Base-by-base conservation (phyloP, 192 early-diverging fungal genomes). In the Linnemannia zychae region DNA sequence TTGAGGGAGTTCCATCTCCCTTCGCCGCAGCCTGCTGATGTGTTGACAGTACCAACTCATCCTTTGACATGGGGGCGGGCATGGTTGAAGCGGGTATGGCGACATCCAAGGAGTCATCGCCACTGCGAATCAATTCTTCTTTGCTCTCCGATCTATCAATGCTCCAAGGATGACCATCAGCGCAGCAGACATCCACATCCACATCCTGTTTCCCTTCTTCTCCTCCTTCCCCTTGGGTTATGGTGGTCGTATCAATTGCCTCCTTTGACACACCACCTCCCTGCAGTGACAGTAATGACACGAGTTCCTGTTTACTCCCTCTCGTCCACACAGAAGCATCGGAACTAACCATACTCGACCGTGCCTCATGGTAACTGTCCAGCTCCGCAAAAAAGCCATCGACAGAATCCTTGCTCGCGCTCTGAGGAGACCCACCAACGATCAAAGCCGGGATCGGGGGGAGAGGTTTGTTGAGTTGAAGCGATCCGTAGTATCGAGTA, bases 391-490 rank as follows among this genome's bases (percentile, higher is more conserved):
- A 40, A 47, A 34, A 6, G 7, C 37, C 38, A 47, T 46, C 57
- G 11, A 66, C 16, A 63, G 24, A 66, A 9, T 46, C 60, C 13
- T 75, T 67, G 22, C 44, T n/a, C 24, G 38, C 48, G 22, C 44
- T n/a, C 24, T 18, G 40, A 48, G 44, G 69, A 1, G 24, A 38
- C 7, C 36, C 24, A n/a, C 69, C 28, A 22, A 46, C 16, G 67
- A 13, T 3, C 16, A 18, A 9, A 7, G 11, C 24, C 1, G 70
- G 70, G 15, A 71, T 71, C 13, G 70, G 70, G 11, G 70, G 70
- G 15, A 71, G 70, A 18, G 70, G 70, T 71, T 71, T 71, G 70
- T 71, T 71, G 34, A 46, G 57, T 28, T 63, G 57, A 63, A 11
- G 15, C 28, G 11, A 63, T 12, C 28, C 28, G 2, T 13, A 2